Base-by-base conservation (phyloP, 345 rosid species). In the Jatropha curcas region DNA sequence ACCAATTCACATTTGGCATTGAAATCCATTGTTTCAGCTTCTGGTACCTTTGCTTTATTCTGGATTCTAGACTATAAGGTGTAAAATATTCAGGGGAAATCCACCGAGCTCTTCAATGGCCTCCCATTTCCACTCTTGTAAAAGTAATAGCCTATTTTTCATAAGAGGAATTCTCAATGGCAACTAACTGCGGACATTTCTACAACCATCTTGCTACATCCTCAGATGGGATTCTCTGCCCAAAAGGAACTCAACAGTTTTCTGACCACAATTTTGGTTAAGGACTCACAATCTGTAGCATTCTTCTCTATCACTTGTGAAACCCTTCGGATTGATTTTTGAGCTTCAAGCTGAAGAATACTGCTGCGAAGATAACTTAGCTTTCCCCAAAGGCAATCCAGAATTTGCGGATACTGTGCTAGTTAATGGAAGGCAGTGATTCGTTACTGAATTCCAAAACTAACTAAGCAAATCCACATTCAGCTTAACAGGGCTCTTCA, bases 251-350 rank as follows among this genome's bases (percentile, higher is more conserved):
- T 86, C 88, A 58, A 88, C 80, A 0, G 97, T 89, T 80, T 92
- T 94, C 93, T 85, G 72, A n/a, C 92, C 82, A 78, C 89, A 91
- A 56, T 82, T 81, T 78, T 94, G 98, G 68, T 88, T 85, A 50
- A 92, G 92, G 78, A n/a, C 97, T 89, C 33, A 86, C 90, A 77
- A 92, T 77, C 85, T 89, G 98, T 1, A 98, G 98, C 98, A 94
- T 89, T n/a, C 83, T 84, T 89, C 86, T 94, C 97, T 27, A 92
- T 76, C 67, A 87, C 86, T 43, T 71, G 80, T 17, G 97, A 39
- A 94, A 94, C 13, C 92, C 86, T 8, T 92, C 96, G 2, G 95
- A 97, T 57, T 92, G 93, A 55, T 90, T 84, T 89, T 90, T 94
- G 61, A 92, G 83, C 85, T 94, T 94, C 80, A 89, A 76, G 72